phyloP scores from a whole-genome alignment of 78 protist species.

The Speleostelium caveatum region DNA sequence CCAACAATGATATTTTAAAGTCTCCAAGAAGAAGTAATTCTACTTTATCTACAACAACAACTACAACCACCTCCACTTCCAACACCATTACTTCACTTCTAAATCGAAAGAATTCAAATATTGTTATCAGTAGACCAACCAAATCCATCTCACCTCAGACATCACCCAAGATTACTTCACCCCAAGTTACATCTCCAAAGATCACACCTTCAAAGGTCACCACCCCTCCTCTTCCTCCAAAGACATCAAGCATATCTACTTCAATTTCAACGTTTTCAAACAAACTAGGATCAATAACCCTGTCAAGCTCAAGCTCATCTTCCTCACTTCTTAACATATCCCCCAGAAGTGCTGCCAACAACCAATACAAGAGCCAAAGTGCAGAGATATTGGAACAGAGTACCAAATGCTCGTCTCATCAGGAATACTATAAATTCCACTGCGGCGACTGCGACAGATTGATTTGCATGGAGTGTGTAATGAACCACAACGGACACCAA shows the following conservation, averaged over 20 bases:
- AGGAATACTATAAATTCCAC: constrained; percentile 2
- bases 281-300: background rate
- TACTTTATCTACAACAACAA: background rate
- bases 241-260: background rate
- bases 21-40: background rate
- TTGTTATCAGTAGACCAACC: background rate
- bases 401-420: constrained; percentile 2
- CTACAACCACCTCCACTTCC: constrained; percentile 12
- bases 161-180: background rate
- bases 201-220: background rate
- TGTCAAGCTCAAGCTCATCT: constrained; percentile 4
- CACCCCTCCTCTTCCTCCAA: background rate
- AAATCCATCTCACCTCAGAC: background rate
- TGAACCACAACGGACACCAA: constrained; percentile 35
- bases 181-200: too few species aligned
- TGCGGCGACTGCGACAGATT: constrained; percentile 35
- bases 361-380: background rate
- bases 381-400: background rate
- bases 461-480: constrained; percentile 38
- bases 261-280: background rate
- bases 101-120: background rate
- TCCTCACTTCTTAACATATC: background rate
- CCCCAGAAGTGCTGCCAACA: background rate
- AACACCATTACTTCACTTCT: background rate
- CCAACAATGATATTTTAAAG: background rate